phyloP scores from a whole-genome alignment of 371 early-diverging fungal species.

The Zopfochytrium polystomum region DNA sequence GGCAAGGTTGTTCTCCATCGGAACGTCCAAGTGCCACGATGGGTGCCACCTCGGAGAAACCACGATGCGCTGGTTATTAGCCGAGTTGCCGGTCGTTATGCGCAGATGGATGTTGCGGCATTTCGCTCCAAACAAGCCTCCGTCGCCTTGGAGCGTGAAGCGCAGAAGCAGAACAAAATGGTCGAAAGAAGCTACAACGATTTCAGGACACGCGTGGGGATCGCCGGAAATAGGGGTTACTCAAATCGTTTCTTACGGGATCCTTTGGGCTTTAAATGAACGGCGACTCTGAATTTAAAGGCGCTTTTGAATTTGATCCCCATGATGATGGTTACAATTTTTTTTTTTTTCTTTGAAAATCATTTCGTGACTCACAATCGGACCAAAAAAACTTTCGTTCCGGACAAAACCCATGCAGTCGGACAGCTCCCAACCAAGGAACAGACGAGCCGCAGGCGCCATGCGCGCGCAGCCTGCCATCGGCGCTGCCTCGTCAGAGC shows the following conservation, averaged over 20 bases:
- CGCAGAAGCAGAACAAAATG: slow-evolving; percentile 21
- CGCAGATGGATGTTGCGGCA: slow-evolving; percentile 19
- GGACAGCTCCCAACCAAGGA: too few relatives aligned
- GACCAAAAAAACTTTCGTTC: too few relatives aligned
- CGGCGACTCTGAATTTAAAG: background rate
- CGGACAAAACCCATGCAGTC: too few relatives aligned
- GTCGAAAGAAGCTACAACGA: slow-evolving; percentile 23
- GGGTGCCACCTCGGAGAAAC: slow-evolving; percentile 13
- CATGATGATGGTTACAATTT: too few relatives aligned
- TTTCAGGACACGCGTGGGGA: slow-evolving; percentile 23
- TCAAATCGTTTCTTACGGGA: slow-evolving; percentile 23
- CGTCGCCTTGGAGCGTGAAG: slow-evolving; percentile 22
- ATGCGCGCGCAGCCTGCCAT: too few relatives aligned
- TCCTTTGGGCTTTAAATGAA: slow-evolving; percentile 27
- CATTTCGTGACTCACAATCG: too few relatives aligned
- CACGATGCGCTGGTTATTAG: slow-evolving; percentile 19
- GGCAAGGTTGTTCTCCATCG: slow-evolving; percentile 20
- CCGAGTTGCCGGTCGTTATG: slow-evolving; percentile 12
- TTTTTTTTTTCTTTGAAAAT: too few relatives aligned
- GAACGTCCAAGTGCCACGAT: slow-evolving; percentile 15
- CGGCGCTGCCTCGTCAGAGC: too few relatives aligned
- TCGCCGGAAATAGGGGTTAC: slow-evolving; percentile 17
- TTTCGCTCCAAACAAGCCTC: slow-evolving; percentile 9
- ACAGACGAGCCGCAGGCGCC: too few relatives aligned
- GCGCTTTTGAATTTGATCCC: too few relatives aligned